Conservation (phyloP, 129 eudicot genomes). For the Deinandra increscens region DNA sequence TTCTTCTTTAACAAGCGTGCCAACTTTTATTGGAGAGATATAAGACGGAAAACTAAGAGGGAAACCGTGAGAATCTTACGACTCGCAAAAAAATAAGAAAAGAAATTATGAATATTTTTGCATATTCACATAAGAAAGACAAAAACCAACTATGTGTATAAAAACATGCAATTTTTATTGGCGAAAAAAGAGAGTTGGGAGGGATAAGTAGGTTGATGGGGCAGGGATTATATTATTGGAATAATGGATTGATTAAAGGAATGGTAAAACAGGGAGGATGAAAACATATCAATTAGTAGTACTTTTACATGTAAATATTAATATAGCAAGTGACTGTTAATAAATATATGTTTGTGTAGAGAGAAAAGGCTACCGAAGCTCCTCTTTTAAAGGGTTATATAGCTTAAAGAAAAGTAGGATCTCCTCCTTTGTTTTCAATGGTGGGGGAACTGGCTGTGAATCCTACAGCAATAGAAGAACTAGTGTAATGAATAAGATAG, state of each 20-base stretch:
- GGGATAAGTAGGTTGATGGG: neutral
- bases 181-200: neutral
- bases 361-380: conserved; percentile 52
- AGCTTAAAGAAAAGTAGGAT: conserved; percentile 74
- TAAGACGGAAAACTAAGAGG: neutral
- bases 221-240: neutral
- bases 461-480: conserved; percentile 50
- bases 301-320: neutral
- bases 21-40: neutral
- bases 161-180: neutral
- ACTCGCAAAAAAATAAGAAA: neutral
- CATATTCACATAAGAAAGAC: neutral
- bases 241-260: neutral
- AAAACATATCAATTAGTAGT: neutral
- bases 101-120: neutral
- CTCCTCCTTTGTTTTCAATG: conserved; percentile 70
- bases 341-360: neutral
- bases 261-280: neutral
- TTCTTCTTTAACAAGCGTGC: too few relatives aligned
- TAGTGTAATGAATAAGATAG: neutral
- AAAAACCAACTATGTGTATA: neutral
- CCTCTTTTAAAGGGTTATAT: conserved; percentile 82
- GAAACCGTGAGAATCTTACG: neutral
- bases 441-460: conserved; percentile 55
- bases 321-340: too few relatives aligned